Conservation (phyloP, 2,329 filamentous ascomycete species). For the Pyrenophora teres region DNA sequence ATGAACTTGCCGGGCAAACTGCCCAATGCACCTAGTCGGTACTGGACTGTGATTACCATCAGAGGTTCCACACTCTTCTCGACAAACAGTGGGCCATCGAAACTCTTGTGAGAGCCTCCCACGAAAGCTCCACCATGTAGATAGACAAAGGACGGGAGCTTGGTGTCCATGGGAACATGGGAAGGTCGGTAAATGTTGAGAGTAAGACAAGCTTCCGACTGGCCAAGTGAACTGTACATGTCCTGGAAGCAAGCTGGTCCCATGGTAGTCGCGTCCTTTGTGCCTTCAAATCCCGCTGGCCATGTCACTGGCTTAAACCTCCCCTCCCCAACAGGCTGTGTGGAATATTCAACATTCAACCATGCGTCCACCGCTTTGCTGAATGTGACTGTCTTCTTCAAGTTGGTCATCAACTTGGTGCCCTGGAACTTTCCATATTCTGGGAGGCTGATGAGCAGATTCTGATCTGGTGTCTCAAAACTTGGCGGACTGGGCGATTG, state of each 20-base stretch:
- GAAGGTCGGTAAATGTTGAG: slow-evolving; percentile 40
- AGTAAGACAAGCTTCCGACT: slow-evolving; percentile 44
- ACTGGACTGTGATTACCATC: slow-evolving; percentile 44
- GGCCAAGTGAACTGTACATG: slow-evolving; percentile 35
- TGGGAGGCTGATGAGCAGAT: slow-evolving; percentile 41
- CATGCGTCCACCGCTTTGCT: slow-evolving; percentile 52
- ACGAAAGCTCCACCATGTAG: slow-evolving; percentile 43
- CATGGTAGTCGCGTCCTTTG: slow-evolving; percentile 46
- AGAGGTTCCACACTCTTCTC: slow-evolving; percentile 36
- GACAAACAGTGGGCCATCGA: slow-evolving; percentile 44
- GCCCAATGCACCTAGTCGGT: slow-evolving; percentile 42
- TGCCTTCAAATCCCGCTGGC: slow-evolving; percentile 50
- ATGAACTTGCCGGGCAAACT: slow-evolving; percentile 42
- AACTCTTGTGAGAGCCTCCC: slow-evolving; percentile 34
- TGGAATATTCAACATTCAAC: slow-evolving; percentile 56
- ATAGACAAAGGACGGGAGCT: slow-evolving; percentile 40
- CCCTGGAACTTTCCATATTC: slow-evolving; percentile 51
- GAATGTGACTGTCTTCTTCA: slow-evolving; percentile 40
- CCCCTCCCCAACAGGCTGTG: slow-evolving; percentile 45
- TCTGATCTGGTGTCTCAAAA: slow-evolving; percentile 15
- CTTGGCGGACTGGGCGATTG: slow-evolving; percentile 12
- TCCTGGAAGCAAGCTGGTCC: slow-evolving; percentile 54
- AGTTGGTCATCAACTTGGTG: slow-evolving; percentile 44
- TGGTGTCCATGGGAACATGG: slow-evolving; percentile 30
- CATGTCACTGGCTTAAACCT: slow-evolving; percentile 51